Conservation (phyloP, 176 grass and related monocot genomes). For the Thinopyrum elongatum region DNA sequence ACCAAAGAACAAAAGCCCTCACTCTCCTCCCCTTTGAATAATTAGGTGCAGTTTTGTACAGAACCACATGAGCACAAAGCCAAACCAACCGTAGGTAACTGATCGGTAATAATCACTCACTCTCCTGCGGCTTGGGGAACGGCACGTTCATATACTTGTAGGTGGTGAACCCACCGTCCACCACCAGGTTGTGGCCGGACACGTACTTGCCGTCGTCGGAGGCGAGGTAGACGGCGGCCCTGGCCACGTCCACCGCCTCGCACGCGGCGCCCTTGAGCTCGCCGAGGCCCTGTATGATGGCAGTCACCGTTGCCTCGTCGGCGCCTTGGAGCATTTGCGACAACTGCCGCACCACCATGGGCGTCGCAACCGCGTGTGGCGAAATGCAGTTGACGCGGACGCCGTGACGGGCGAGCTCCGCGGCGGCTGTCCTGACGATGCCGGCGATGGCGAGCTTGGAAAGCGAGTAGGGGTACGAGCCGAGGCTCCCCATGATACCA, state of each 20-base stretch:
- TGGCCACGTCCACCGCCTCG: conserved; percentile 62
- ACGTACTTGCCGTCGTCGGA: conserved; percentile 86
- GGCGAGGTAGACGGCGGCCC: conserved; percentile 74
- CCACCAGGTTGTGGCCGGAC: conserved; percentile 77
- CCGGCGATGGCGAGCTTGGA: conserved; percentile 78
- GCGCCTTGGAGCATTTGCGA: conserved; percentile 37
- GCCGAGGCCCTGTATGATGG: conserved; percentile 42
- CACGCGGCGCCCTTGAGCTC: conserved; percentile 59
- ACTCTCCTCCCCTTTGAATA: neutral
- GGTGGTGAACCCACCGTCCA: conserved; percentile 84
- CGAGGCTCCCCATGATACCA: conserved; percentile 66
- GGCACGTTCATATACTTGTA: conserved; percentile 80
- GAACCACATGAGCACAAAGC: neutral
- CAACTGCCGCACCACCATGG: conserved; percentile 58
- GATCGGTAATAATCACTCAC: neutral
- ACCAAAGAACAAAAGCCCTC: neutral
- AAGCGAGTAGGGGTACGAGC: conserved; percentile 73
- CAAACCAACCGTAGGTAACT: neutral
- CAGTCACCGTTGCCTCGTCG: conserved; percentile 28
- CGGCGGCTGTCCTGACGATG: conserved; percentile 48
- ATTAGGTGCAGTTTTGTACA: conserved; percentile 29
- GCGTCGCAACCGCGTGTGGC: conserved; percentile 67
- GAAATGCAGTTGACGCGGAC: conserved; percentile 90
- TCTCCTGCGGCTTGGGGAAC: conserved; percentile 21
- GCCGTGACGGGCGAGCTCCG: conserved; percentile 55